Evolutionary conservation across 129 eudicot genomes (phyloP).

Genomic region (Sambucus nigra): DNA sequence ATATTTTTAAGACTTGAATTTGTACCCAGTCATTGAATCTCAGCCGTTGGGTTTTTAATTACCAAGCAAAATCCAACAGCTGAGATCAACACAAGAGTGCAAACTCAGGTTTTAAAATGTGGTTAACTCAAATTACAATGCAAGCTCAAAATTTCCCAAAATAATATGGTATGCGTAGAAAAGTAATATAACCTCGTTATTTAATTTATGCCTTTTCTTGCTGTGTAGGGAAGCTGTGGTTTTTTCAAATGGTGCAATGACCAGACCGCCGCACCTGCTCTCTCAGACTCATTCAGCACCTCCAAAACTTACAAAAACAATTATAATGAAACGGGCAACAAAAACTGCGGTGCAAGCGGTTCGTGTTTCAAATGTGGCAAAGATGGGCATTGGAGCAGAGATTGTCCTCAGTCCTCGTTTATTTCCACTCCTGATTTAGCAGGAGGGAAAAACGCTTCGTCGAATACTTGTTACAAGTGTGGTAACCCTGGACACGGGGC

Average conservation of each 20-base stretch:
- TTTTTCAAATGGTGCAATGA: slow-evolving; percentile 16
- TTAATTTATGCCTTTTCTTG: not conserved
- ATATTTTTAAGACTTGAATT: too few species aligned
- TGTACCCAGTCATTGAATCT: too few species aligned
- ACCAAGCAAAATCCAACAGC: too few species aligned
- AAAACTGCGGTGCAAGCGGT: slow-evolving; percentile 1
- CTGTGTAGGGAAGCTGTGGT: slow-evolving; percentile 12
- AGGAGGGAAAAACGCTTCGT: slow-evolving; percentile 7
- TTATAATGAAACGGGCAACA: not conserved
- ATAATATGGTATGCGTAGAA: too few species aligned
- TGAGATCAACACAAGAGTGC: too few species aligned
- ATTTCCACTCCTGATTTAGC: not conserved
- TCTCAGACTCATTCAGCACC: not conserved
- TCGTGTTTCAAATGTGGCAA: slow-evolving; percentile 22
- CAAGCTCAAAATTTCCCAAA: too few species aligned
- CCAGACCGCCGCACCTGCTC: not conserved
- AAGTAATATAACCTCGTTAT: not conserved
- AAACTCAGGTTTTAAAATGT: too few species aligned
- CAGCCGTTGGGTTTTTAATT: too few species aligned
- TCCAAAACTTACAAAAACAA: slow-evolving; percentile 1
- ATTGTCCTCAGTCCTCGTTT: slow-evolving; percentile 5
- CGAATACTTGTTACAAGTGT: slow-evolving; percentile 15
- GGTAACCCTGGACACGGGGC: slow-evolving; percentile 20
- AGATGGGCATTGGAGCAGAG: slow-evolving; percentile 24
- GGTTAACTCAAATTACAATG: too few species aligned